These are phyloP conservation scores for Canavalia gladiata DNA, from an alignment of 306 rosid species.

Conservation along the genomic window DNA sequence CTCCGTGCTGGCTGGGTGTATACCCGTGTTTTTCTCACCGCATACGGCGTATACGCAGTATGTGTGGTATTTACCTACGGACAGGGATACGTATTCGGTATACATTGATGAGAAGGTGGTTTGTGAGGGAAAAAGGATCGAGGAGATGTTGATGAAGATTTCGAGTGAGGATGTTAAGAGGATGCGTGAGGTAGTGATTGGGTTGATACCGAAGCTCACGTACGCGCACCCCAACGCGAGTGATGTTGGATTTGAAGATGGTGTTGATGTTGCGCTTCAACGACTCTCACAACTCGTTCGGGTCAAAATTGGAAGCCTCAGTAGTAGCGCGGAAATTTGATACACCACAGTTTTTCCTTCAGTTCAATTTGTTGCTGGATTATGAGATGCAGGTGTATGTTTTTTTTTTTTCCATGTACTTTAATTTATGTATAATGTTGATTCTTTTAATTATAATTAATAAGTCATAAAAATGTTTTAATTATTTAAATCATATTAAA, in stretches of 20 bases:
- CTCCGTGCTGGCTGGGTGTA: constrained; percentile 69
- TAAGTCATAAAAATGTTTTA: too few relatives aligned
- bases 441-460: too few relatives aligned
- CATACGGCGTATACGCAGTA: constrained; percentile 88
- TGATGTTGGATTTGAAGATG: constrained; percentile 59
- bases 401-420: too few relatives aligned
- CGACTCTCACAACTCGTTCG: constrained; percentile 18
- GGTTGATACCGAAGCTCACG: constrained; percentile 61
- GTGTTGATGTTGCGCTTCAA: constrained; percentile 62
- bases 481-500: too few relatives aligned
- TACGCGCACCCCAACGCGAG: constrained; percentile 68
- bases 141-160: constrained; percentile 57
- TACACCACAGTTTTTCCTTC: too few relatives aligned
- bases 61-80: constrained; percentile 63
- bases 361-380: too few relatives aligned
- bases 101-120: constrained; percentile 64
- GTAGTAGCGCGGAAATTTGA: neutral
- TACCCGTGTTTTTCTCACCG: constrained; percentile 76
- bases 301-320: neutral
- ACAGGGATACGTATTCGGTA: constrained; percentile 55
- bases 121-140: constrained; percentile 50
- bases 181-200: constrained; percentile 61
- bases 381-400: too few relatives aligned
- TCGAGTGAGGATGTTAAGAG: constrained; percentile 46
- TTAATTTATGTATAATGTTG: too few relatives aligned